phyloP scores from a whole-genome alignment of 75 land plant genomes.

The Cupressus sempervirens region DNA sequence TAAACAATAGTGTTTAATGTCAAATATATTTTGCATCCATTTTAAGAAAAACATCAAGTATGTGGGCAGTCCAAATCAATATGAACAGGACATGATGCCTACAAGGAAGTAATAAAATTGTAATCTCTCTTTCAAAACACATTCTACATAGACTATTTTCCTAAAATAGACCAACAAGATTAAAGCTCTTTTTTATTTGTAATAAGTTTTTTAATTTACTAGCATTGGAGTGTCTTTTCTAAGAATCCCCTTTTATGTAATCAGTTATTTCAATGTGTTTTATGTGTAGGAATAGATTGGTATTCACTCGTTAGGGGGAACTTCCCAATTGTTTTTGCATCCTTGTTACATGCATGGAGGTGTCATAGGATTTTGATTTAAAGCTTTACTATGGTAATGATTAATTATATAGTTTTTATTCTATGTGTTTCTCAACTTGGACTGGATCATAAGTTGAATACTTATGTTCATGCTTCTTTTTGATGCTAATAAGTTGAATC shows the following conservation, averaged over 20 bases:
- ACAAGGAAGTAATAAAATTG: no score
- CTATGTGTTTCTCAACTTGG: background rate
- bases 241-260: background rate
- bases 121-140: no score
- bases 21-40: no score
- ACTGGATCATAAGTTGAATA: background rate
- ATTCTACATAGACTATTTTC: no score
- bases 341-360: slow-evolving; percentile 98
- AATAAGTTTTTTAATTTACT: no score
- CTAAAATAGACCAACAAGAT: no score
- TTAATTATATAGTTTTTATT: background rate
- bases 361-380: slow-evolving; percentile 63
- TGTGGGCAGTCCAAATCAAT: no score
- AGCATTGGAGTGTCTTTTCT: no score
- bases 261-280: slow-evolving; percentile 8
- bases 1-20: no score
- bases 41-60: no score
- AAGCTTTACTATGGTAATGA: background rate
- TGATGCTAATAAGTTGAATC: background rate
- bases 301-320: slow-evolving; percentile 89
- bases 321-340: slow-evolving; percentile 89
- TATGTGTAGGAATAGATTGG: slow-evolving; percentile 47
- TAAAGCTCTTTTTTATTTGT: no score
- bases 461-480: background rate
- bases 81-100: no score